Evolutionary conservation across 768 basidiomycete genomes (phyloP), one percentile per base, ranked within the genome.

Genomic region (Leccinum broughii): DNA sequence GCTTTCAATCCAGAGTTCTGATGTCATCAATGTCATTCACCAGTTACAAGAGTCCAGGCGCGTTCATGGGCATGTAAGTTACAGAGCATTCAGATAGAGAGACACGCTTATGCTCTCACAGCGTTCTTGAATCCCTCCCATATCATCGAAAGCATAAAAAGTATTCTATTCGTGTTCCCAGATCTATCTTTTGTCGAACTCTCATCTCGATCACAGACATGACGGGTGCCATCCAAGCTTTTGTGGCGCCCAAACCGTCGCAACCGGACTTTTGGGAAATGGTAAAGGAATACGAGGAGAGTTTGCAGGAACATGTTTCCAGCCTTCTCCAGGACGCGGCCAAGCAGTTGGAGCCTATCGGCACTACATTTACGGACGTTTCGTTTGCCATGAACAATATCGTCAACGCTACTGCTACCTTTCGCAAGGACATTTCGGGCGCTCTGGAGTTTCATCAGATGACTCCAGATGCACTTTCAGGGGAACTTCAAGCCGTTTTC

Each of bases 231-330:
- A 26, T 50, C 26, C 26, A 26, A 15, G 0, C 49, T 17, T 50
- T 3, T 17, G 48, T 22, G 22, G 24, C 7, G 24, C 24, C 64
- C 26, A 7, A 53, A 15, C 9, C 32, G 10, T 58, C 66, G 0
- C 11, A 24, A 5, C 51, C 53, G 2, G 50, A 66, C 46, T 60
- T 61, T 56, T 66, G 56, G 67, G 64, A 66, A 11, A 55, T 49
- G 11, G 48, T 15, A 26, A 49, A 58, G 26, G 11, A 57, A 48
- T 56, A 55, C 15, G 60, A 61, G 46, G 7, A 60, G 3, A 30
- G 1, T 15, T 22, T 68, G 6, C 56, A 52, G 15, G 48, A 51
- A 0, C 50, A 63, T 41, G 46, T 66, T 49, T 54, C 46, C 6
- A 26, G 39, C 14, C 13, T 68, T 14, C 64, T 68, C 3, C 20